phyloP scores from a whole-genome alignment of 2,329 filamentous ascomycete genomes.

The Cadophora sp. region DNA sequence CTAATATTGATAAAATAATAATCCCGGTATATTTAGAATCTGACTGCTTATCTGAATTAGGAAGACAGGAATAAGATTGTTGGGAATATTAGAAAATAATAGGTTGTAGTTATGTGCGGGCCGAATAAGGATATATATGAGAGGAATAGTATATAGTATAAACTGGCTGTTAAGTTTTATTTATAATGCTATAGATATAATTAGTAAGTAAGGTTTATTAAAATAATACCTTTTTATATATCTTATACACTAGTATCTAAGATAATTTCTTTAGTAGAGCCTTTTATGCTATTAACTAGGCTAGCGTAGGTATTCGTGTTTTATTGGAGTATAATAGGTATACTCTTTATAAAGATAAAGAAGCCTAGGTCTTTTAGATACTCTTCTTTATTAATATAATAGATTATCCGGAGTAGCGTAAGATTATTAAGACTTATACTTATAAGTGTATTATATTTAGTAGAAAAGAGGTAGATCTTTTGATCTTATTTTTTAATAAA shows the following conservation, averaged over 20 bases:
- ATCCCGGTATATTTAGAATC: background rate
- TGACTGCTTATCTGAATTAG: background rate
- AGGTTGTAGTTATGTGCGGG: background rate
- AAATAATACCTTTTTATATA: background rate
- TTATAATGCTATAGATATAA: background rate
- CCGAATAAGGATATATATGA: background rate
- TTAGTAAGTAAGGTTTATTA: background rate
- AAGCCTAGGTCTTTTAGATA: background rate
- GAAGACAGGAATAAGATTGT: background rate
- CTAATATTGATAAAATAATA: background rate
- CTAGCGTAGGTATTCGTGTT: background rate
- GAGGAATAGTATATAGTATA: background rate
- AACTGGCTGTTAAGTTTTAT: background rate
- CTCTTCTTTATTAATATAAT: background rate
- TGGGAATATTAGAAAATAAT: background rate
- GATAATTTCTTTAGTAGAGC: background rate
- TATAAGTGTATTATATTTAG: background rate
- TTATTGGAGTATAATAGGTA: background rate
- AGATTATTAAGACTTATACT: background rate
- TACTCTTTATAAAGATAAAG: background rate
- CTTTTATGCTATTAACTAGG: background rate
- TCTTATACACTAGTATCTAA: background rate
- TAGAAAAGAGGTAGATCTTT: background rate
- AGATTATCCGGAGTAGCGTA: background rate
- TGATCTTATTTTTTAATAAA: background rate